Evolutionary conservation across 208 protist genomes (phyloP).

Genomic region (Acanthamoeba castellanii): DNA sequence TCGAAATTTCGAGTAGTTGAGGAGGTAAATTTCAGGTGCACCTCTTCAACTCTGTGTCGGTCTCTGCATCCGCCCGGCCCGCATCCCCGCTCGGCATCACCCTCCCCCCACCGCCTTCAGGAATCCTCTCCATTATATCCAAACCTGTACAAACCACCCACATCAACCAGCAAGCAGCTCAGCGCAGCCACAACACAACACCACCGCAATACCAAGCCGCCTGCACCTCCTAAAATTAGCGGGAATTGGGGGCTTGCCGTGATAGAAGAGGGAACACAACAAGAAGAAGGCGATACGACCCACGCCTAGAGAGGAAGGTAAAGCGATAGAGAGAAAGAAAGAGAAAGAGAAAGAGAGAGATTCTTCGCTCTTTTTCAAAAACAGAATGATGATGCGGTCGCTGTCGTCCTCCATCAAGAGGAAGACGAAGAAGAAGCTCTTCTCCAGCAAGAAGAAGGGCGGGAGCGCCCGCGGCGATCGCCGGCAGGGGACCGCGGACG

Average conservation of each 20-base stretch:
- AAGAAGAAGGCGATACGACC: no score
- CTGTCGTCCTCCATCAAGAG: neutral
- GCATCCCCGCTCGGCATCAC: neutral
- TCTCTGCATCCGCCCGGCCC: neutral
- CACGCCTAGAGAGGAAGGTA: neutral
- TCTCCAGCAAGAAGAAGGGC: neutral
- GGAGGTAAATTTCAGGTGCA: neutral
- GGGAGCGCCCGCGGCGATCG: neutral
- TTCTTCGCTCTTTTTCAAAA: no score
- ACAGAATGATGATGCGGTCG: slow-evolving; percentile 25
- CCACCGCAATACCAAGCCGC: no score
- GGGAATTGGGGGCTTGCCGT: no score
- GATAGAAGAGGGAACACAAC: no score
- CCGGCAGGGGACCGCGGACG: neutral
- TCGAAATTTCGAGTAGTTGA: neutral
- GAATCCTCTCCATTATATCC: neutral
- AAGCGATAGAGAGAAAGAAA: neutral
- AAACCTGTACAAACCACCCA: neutral
- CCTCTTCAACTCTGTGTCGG: neutral
- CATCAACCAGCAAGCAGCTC: no score
- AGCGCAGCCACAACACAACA: no score
- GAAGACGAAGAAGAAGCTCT: slow-evolving; percentile 24
- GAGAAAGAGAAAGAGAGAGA: neutral
- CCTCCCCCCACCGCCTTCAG: neutral
- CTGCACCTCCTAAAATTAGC: no score